These are phyloP conservation scores for Pythium grandisporangium DNA, from an alignment of 352 stramenopile species.

Conservation along the genomic window DNA sequence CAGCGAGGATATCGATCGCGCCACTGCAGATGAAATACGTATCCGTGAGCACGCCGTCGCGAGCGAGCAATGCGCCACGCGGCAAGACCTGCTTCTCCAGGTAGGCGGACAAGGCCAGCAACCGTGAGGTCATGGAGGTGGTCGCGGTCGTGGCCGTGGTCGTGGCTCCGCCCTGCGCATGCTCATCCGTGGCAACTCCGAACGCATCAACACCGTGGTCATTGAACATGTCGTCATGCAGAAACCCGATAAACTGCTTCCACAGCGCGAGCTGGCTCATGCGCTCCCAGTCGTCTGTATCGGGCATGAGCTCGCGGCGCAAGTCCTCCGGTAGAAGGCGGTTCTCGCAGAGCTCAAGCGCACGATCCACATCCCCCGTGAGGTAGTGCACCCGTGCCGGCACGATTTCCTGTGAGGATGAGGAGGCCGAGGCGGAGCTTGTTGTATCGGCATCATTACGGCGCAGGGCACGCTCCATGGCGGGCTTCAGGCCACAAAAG, in stretches of 20 bases:
- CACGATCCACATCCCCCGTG: constrained; percentile 20
- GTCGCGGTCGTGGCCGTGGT: constrained; percentile 1
- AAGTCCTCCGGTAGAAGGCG: constrained; percentile 38
- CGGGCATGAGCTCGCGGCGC: constrained; percentile 15
- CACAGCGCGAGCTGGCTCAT: constrained; percentile 62
- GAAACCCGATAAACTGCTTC: constrained; percentile 54
- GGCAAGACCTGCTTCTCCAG: constrained; percentile 46
- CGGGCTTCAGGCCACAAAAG: constrained; percentile 53
- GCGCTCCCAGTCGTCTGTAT: constrained; percentile 38
- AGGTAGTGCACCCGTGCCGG: constrained; percentile 8
- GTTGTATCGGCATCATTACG: constrained; percentile 4
- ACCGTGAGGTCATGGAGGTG: constrained; percentile 19
- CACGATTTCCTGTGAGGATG: neutral
- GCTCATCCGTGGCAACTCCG: neutral
- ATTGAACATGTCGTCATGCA: too few relatives aligned
- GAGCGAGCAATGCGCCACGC: constrained; percentile 25
- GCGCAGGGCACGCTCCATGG: constrained; percentile 7
- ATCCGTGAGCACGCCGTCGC: constrained; percentile 26
- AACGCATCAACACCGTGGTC: too few relatives aligned
- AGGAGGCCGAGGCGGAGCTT: neutral
- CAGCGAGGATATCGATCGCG: constrained; percentile 60
- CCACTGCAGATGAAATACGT: constrained; percentile 77
- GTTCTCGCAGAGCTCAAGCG: constrained; percentile 62
- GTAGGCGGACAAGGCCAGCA: constrained; percentile 48
- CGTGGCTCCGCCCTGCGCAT: too few relatives aligned